Base-by-base conservation (phyloP, 306 rosid genomes). In the Elaeagnus macrophylla region DNA sequence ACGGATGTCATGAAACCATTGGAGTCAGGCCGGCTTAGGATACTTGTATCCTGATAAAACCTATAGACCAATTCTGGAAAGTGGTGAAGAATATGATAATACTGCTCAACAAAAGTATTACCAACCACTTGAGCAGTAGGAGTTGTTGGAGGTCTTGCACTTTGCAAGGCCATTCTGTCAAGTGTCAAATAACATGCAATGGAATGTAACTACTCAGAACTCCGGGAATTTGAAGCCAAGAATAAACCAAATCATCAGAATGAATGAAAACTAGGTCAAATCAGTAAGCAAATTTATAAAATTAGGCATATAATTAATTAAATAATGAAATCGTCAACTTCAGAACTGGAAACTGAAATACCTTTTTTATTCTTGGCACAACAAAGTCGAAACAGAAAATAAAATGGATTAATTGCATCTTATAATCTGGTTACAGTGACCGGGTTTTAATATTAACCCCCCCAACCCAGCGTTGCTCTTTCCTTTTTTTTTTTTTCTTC, bases 61-160 rank as follows among this genome's bases (percentile, higher is more conserved):
- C 84, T 79, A 59, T 72, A 67, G 39, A 77, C 94, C 52, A 66
- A 52, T 20, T 76, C 89, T 1, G 95, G 95, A 19, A 83, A 75
- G 56, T 75, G 72, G 68, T 87, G 95, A 73, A 87, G 94, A 68
- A 87, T 83, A 62, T 71, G 82, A 62, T 87, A 87, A 75, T 87
- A 83, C 74, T 87, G 95, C 60, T 77, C 83, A 61, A 85, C 89
- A 75, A 85, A 85, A 59, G 90, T 87, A 59, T 82, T 77, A 49
- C 85, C 90, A 63, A 85, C 81, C 70, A 82, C 37, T 71, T 82
- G 76, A 10, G 95, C 81, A 64, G 65, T 68, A 43, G 81, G 89
- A 36, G 73, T 25, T 38, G 72, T 39, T 43, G 79, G 75, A 62
- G 71, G 66, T 44, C 61, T 54, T 44, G 67, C 73, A 44, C 81